A percentile compares a stretch with the other conserved stretches of the same genome.
These are phyloP conservation scores for Ballota nigra DNA, from an alignment of 257 asterid genomes.

Conservation along the genomic window DNA sequence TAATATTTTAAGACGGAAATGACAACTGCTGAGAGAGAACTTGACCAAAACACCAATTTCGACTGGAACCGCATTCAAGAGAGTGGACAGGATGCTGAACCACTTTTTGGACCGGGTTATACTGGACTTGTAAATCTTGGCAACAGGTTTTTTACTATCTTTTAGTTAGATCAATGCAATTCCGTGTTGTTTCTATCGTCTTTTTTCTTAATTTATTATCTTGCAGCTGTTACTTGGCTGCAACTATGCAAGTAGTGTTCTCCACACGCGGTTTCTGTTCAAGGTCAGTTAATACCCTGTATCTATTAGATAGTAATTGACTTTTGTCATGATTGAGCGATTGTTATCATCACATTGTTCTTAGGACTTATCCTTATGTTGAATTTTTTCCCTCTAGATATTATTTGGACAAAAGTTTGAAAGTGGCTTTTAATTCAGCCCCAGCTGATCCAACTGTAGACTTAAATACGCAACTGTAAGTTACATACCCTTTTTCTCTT, in stretches of 20 bases:
- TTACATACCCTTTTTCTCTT: constrained; percentile 29
- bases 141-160: constrained; percentile 61
- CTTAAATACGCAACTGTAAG: constrained; percentile 94
- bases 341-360: constrained; percentile 5
- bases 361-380: constrained; percentile 2
- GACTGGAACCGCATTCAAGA: constrained; percentile 99
- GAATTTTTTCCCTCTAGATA: constrained; percentile 47
- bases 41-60: constrained; percentile 86
- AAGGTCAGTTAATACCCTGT: constrained; percentile 50
- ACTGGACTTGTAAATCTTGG: constrained; percentile 98
- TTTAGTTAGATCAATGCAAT: not conserved
- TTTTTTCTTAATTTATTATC: constrained; percentile 20
- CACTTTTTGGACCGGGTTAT: constrained; percentile 92
- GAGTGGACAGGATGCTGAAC: constrained; percentile 85
- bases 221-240: constrained; percentile 97
- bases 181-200: constrained; percentile 12
- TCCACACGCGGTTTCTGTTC: constrained; percentile 74
- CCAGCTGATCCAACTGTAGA: constrained; percentile 96
- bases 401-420: constrained; percentile 58
- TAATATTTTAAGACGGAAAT: constrained; percentile 71
- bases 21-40: constrained; percentile 99
- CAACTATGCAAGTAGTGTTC: constrained; percentile 93
- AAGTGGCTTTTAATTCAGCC: constrained; percentile 69
- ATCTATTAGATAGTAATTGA: constrained; percentile 6
- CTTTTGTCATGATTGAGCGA: constrained; percentile 13